Evolutionary conservation across 176 grass and related monocot genomes (phyloP).

Genomic region (Chrysopogon serrulatus): DNA sequence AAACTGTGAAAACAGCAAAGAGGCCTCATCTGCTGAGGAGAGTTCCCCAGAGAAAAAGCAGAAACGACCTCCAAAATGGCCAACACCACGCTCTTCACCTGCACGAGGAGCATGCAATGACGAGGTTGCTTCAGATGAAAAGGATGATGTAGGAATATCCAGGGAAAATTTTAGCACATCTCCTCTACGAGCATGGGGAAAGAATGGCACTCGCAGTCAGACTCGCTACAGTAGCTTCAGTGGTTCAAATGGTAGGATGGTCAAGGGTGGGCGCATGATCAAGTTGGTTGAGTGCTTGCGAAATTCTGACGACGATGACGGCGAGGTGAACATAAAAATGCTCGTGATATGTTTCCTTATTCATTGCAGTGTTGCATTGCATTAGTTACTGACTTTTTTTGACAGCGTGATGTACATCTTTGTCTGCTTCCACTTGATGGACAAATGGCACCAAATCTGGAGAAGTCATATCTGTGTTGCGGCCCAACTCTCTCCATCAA

Average conservation of each 20-base stretch:
- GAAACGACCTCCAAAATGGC: slow-evolving; percentile 56
- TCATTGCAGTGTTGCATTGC: slow-evolving; percentile 1
- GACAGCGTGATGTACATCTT: slow-evolving; percentile 61
- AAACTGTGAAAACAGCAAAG: slow-evolving; percentile 60
- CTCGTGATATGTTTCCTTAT: neutral
- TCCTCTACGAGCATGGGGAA: slow-evolving; percentile 74
- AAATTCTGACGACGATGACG: slow-evolving; percentile 59
- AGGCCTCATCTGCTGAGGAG: slow-evolving; percentile 54
- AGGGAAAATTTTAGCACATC: slow-evolving; percentile 51
- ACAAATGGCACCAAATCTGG: slow-evolving; percentile 45
- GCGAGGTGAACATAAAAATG: slow-evolving; percentile 50
- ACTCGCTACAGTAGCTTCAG: slow-evolving; percentile 54
- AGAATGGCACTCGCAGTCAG: slow-evolving; percentile 81
- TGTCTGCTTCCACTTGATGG: slow-evolving; percentile 60
- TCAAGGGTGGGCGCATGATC: slow-evolving; percentile 61
- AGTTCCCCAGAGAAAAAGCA: slow-evolving; percentile 48
- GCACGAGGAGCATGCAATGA: slow-evolving; percentile 52
- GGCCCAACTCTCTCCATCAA: slow-evolving; percentile 55
- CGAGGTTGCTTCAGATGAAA: slow-evolving; percentile 49
- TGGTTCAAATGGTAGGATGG: slow-evolving; percentile 57
- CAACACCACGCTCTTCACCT: slow-evolving; percentile 54
- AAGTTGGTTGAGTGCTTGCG: slow-evolving; percentile 63
- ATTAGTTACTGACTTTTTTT: slow-evolving; percentile 24
- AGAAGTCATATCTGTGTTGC: slow-evolving; percentile 68
- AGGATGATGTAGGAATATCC: slow-evolving; percentile 49